Base-by-base conservation (phyloP, 768 basidiomycete genomes). In the Punctularia strigosozonata region DNA sequence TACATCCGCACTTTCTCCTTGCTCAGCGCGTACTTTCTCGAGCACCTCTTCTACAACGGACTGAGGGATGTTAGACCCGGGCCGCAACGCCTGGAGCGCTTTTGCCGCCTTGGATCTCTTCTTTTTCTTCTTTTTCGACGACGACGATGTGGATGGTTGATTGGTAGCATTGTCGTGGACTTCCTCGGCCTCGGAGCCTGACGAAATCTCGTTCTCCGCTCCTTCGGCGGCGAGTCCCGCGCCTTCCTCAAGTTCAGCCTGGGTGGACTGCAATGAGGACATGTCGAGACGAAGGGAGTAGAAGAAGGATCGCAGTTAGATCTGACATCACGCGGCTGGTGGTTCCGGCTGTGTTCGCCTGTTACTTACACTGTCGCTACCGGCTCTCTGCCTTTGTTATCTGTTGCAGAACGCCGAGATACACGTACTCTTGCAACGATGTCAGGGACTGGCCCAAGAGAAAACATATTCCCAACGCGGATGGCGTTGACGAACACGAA, bases 401-500 rank as follows among this genome's bases (percentile, higher is more conserved):
- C n/a, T n/a, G n/a, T n/a, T n/a, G n/a, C n/a, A n/a, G n/a, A n/a
- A n/a, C n/a, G 26, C 34, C 20, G 17, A 7, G 43, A 24, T 28
- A 37, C 41, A n/a, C 38, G n/a, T 25, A 37, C 46, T n/a, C n/a
- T n/a, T n/a, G 36, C 46, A 44, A 58, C 28, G 31, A 95, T 95
- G 92, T 90, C 92, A 24, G 88, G 91, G 25, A 69, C 84, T 50
- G 91, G 87, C 24, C 63, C 87, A 45, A 74, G 92, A 54, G 92
- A 97, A 66, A 87, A 85, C 61, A 72, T 95, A 50, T 97, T 97
- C 57, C 91, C 94, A 17, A 98, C 94, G 15, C 83, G 94, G 31
- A 97, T 97, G 92, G 89, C 91, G 24, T 70, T 98, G 31, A 91
- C 89, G 41, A 86, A 90, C 60, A 97, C 88, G 42, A 90, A 90